Base-by-base conservation (phyloP, 1,284 basidiomycete species). In the Mycosarcoma maydis region DNA sequence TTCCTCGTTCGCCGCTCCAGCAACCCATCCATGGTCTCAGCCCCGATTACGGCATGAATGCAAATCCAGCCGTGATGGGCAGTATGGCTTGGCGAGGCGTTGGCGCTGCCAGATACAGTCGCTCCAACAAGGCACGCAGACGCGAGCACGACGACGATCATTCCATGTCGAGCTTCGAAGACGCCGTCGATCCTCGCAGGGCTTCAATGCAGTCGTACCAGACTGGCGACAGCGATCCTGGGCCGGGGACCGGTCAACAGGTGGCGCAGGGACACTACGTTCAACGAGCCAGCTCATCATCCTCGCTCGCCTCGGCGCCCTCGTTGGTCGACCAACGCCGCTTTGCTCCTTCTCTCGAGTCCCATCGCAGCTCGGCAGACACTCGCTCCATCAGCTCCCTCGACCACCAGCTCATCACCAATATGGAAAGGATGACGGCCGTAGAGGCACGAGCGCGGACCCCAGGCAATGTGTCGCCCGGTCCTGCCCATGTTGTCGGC, bases 381-480 rank as follows among this genome's bases (percentile, higher is more conserved):
- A 67, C 61, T 3, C 56, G 73, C 16, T 72, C 71, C 24, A 61
- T 73, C 33, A 67, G 64, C 52, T 78, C 76, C 20, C 50, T 78
- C 3, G 76, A 78, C 34, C 64, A 73, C 36, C 75, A 76, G 67
- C 70, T 78, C 42, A 74, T 78, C 43, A 64, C 72, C 53, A 74
- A 78, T 40, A 72, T 78, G 73, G 76, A 73, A 34, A 75, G 72
- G 40, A 76, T 75, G 75, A 74, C 75, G 11, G 75, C 73, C 7
- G 75, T 71, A 33, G 73, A 77, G 27, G 59, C 55, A n/a, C 48
- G 75, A 16, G 37, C 56, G 11, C 60, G 67, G 4, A 68, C 62
- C 10, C 64, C 71, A 0, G 75, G 76, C 42, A 75, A 65, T 29
- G 67, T 66, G 11, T 74, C 73, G 24, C 76, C 75, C 13, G 64